These are phyloP conservation scores for Plantago coronopus DNA, from an alignment of 305 asterid species.

Conservation along the genomic window DNA sequence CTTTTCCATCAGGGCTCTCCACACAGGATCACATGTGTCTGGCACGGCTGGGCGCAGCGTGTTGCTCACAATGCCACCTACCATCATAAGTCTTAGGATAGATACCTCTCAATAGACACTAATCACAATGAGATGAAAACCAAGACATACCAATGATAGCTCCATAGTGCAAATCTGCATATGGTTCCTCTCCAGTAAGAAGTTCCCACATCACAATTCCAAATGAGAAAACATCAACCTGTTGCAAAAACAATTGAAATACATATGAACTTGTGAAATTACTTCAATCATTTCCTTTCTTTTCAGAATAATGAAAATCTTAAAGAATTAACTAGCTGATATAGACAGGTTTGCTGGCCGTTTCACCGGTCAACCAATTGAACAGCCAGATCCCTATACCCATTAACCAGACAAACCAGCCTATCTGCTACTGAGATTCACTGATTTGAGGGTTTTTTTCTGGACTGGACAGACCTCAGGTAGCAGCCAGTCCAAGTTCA, in stretches of 20 bases:
- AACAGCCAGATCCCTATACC: no score
- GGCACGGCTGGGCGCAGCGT: slow-evolving; percentile 88
- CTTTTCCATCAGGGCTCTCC: slow-evolving; percentile 87
- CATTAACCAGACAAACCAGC: no score
- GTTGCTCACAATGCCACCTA: slow-evolving; percentile 97
- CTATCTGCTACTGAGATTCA: no score
- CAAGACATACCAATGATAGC: slow-evolving; percentile 74
- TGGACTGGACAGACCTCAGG: no score
- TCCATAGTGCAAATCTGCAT: slow-evolving; percentile 88
- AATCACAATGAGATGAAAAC: neutral
- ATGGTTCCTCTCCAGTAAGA: slow-evolving; percentile 93
- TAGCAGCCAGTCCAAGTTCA: neutral
- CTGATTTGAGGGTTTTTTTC: no score
- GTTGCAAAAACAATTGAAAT: slow-evolving; percentile 12
- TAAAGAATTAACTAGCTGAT: no score
- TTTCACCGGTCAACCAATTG: no score
- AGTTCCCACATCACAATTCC: slow-evolving; percentile 99
- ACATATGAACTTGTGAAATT: slow-evolving; percentile 13
- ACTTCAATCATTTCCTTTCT: neutral
- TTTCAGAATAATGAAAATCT: neutral
- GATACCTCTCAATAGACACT: neutral
- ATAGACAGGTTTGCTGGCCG: no score
- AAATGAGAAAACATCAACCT: slow-evolving; percentile 93
- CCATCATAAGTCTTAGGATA: neutral
- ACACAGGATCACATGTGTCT: slow-evolving; percentile 68